Base-by-base conservation (phyloP, 2,329 filamentous ascomycete genomes). In the Shiraia bambusicola region DNA sequence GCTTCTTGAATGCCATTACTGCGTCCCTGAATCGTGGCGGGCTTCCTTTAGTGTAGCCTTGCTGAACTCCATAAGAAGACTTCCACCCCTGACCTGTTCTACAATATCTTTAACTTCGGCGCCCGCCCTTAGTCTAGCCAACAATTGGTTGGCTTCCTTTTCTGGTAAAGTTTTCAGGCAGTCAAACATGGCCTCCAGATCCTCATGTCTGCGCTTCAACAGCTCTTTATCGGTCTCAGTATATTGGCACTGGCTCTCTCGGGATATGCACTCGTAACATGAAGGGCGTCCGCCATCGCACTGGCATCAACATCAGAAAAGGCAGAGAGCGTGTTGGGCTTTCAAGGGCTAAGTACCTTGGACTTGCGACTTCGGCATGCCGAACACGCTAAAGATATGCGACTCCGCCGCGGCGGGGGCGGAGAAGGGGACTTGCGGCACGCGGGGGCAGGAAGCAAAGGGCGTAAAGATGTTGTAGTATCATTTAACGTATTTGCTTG, bases 341-440 rank as follows among this genome's bases (percentile, higher is more conserved):
- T 27, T 14, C 19, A 16, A 12, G 15, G 15, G 28, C 22, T 4
- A 9, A 16, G 16, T 28, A 55, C 52, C 52, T 55, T 55, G 8
- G 47, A 51, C 48, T 53, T 53, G 12, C 52, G 49, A 17, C n/a
- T 31, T 35, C 52, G 46, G 41, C 52, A 55, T 16, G 52, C 47
- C 27, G 47, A 36, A 33, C 52, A 55, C n/a, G 52, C 52, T 24
- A 47, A 26, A 13, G 50, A 45, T 12, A 51, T 40, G 24, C 52
- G 52, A 22, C 37, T 40, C 29, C 50, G 40, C 31, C 53, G 53
- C 15, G 42, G 41, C 8, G 49, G 45, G 6, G 26, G 17, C 7
- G 34, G 36, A 17, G 35, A 28, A 24, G 37, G 17, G 10, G 49
- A 44, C 24, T 16, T 32, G 16, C 41, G 49, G 5, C 41, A 37